A percentile compares a stretch with the other conserved stretches of the same genome.
Conservation (phyloP, 2,329 filamentous ascomycete genomes). For the Aureobasidium pullulans region DNA sequence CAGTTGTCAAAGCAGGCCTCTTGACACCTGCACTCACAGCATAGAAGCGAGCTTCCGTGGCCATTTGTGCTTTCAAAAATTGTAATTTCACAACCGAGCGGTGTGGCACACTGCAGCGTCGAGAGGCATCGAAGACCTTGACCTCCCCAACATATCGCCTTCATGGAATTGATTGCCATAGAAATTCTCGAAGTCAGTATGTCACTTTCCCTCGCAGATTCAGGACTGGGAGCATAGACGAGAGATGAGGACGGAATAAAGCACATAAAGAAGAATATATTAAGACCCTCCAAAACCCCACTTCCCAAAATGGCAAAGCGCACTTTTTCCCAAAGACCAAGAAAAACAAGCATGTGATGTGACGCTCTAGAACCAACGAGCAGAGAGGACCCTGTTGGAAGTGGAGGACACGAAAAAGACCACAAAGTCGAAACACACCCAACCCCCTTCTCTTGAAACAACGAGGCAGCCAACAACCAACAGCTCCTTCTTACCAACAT, state of each 20-base stretch:
- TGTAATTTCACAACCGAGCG: no score
- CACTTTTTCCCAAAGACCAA: neutral
- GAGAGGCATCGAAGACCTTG: no score
- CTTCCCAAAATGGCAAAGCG: neutral
- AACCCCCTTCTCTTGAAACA: neutral
- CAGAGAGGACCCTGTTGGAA: neutral
- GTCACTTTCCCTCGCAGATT: no score
- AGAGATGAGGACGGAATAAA: neutral
- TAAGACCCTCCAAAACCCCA: neutral
- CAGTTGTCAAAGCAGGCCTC: no score
- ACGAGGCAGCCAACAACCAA: constrained; percentile 2
- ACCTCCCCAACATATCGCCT: no score
- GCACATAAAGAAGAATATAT: neutral
- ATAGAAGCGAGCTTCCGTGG: no score
- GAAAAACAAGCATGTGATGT: constrained; percentile 8
- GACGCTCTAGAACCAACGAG: neutral
- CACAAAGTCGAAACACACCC: constrained; percentile 1
- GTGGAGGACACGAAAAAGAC: constrained; percentile 7
- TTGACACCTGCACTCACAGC: no score
- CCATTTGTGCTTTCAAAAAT: no score
- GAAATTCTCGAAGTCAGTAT: no score
- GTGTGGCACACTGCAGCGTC: no score
- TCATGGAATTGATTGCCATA: no score
- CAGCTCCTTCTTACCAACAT: neutral
- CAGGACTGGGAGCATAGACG: neutral